phyloP scores from a whole-genome alignment of 1,284 basidiomycete species.

The Trichosporon ovoides region DNA sequence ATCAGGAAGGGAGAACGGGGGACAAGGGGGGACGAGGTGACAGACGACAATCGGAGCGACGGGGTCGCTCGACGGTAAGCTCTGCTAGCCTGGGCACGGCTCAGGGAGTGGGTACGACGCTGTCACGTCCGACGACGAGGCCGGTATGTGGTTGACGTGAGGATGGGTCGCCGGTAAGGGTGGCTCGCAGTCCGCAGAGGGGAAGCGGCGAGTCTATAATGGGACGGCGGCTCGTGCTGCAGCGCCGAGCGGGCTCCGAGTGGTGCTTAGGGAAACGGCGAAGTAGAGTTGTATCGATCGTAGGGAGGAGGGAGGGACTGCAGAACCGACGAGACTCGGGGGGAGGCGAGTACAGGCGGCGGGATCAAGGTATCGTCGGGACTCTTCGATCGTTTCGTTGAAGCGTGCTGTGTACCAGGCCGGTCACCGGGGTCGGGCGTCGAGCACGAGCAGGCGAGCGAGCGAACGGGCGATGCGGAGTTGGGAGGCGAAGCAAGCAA shows the following conservation, averaged over 20 bases:
- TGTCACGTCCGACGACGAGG: constrained; percentile 1
- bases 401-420: too few species aligned
- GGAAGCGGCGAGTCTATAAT: neutral
- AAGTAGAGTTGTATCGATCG: too few species aligned
- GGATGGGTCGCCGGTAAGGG: neutral
- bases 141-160: neutral
- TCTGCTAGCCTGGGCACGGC: neutral
- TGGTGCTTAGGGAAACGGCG: too few species aligned
- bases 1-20: neutral
- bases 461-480: too few species aligned
- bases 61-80: neutral
- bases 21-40: neutral
- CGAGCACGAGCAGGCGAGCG: too few species aligned
- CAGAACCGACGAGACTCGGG: too few species aligned
- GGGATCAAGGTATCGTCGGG: too few species aligned
- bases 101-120: constrained; percentile 3
- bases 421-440: too few species aligned
- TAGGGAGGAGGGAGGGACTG: too few species aligned
- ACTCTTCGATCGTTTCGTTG: too few species aligned
- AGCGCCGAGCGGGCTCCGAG: neutral
- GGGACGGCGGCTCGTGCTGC: neutral
- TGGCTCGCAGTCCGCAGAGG: neutral
- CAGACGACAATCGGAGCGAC: neutral
- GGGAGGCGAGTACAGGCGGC: too few species aligned
- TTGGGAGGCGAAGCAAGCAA: neutral